Evolutionary conservation across 306 rosid species (phyloP), one percentile per base, ranked within the genome.

Genomic region (Prinsepia uniflora): DNA sequence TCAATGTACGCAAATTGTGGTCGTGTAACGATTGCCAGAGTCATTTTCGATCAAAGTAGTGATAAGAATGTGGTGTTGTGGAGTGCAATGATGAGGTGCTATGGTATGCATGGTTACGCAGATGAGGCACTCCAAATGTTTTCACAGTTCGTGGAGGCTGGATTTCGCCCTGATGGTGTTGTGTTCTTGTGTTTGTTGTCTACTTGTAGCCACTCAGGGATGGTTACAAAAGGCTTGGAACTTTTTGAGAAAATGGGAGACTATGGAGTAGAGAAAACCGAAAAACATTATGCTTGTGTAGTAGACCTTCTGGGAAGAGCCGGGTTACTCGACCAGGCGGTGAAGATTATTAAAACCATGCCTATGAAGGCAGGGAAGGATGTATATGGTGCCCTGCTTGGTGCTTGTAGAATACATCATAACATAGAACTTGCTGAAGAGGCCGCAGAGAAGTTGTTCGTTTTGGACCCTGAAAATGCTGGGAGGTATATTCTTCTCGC

Each of bases 261-360:
- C 47, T 80, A 81, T 58, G 85, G 90, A 42, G 85, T 86, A 41
- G 82, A 39, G 54, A 92, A 83, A 78, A 63, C 57, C 0, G 84
- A 87, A 72, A 84, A 83, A 30, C 98, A 92, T 63, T 89, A 92
- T 63, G 94, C 92, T 49, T 86, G 94, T 72, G 81, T 90, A 63
- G 98, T 92, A 42, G 98, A 92, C 78, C 88, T 92, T 34, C 72
- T 83, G 63, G 98, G 91, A 40, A 88, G 98, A 80, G 89, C 96
- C 5, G 96, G 96, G 49, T 72, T 82, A 50, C 46, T 89, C 8
- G 81, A 87, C 45, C 78, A 74, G 47, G 96, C 97, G 24, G 79
- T 83, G 10, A 81, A 84, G 69, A 73, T 89, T 66, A 79, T 89
- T 22, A 68, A 63, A 55, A 72, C 78, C 46, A 89, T 92, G 94